Percentiles rank a stretch among this genome's conserved stretches.
Conservation (phyloP, 495 filamentous ascomycete species). For the Penicillium parvum region DNA sequence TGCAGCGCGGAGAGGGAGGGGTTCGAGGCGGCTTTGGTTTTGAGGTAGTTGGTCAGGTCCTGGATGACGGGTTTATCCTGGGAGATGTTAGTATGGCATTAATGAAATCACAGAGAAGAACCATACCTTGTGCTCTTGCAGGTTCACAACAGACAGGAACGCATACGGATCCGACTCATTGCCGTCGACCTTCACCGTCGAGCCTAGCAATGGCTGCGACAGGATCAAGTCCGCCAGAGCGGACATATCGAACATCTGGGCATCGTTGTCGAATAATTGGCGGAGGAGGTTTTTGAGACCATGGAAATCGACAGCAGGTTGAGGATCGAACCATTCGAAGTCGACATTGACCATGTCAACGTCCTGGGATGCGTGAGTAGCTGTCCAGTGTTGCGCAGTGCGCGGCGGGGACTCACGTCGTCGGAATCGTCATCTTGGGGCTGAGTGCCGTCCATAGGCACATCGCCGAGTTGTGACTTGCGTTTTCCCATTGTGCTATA, state of each 20-base stretch:
- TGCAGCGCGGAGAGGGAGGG: conserved; percentile 51
- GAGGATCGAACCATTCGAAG: conserved; percentile 97
- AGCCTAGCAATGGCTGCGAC: conserved; percentile 82
- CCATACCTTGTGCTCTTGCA: conserved; percentile 67
- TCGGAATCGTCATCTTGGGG: conserved; percentile 35
- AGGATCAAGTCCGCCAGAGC: conserved; percentile 83
- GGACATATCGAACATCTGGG: conserved; percentile 78
- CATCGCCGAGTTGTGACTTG: conserved; percentile 46
- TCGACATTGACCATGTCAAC: conserved; percentile 90
- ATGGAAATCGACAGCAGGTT: conserved; percentile 87
- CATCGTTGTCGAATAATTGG: conserved; percentile 90
- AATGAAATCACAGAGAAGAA: not conserved
- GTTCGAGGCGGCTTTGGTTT: conserved; percentile 51
- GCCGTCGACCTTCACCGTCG: conserved; percentile 91
- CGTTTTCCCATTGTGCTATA: conserved; percentile 46
- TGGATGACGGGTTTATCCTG: conserved; percentile 66
- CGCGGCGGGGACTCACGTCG: conserved; percentile 30
- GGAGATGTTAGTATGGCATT: conserved; percentile 2
- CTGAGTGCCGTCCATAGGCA: conserved; percentile 39
- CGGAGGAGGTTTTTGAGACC: conserved; percentile 86
- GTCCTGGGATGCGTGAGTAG: conserved; percentile 49
- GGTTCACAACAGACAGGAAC: conserved; percentile 84
- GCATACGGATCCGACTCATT: conserved; percentile 94
- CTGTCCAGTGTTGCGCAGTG: not conserved
- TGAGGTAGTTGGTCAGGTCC: conserved; percentile 67